phyloP scores from a whole-genome alignment of 2,329 filamentous ascomycete species.

The Colletotrichum australisinense region DNA sequence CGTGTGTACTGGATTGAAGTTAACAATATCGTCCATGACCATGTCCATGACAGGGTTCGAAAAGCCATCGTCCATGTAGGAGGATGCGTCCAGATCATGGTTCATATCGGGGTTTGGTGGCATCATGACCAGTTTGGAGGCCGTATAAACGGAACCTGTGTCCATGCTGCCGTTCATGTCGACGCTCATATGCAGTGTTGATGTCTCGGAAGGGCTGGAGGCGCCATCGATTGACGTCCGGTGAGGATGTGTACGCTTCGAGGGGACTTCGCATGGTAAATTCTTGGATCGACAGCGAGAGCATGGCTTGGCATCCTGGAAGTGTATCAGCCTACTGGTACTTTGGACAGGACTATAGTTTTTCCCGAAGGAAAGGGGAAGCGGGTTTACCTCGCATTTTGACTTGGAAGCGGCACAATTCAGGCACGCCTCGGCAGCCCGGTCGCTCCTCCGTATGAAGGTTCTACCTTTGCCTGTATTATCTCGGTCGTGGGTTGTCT shows the following conservation, averaged over 20 bases:
- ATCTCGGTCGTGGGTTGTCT: conserved; percentile 33
- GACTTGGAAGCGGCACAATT: conserved; percentile 34
- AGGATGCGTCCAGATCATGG: conserved; percentile 14
- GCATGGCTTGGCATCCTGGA: conserved; percentile 27
- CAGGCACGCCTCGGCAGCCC: conserved; percentile 29
- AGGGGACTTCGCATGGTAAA: conserved; percentile 29
- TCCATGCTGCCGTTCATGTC: conserved; percentile 18
- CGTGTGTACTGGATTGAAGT: conserved; percentile 42
- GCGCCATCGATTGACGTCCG: conserved; percentile 15
- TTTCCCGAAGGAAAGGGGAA: not conserved
- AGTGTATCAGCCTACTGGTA: not conserved
- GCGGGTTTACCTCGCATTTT: conserved; percentile 30
- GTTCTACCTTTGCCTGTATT: conserved; percentile 30
- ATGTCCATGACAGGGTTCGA: conserved; percentile 26
- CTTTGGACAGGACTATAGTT: not conserved
- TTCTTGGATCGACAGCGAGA: conserved; percentile 29
- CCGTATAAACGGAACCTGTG: conserved; percentile 3
- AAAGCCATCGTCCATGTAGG: conserved; percentile 24
- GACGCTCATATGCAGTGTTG: conserved; percentile 22
- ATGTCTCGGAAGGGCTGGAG: conserved; percentile 30
- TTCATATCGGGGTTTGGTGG: conserved; percentile 9
- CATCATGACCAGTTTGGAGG: conserved; percentile 13
- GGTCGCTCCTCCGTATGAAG: conserved; percentile 32
- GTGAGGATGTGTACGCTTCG: conserved; percentile 22
- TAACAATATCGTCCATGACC: conserved; percentile 37